Conservation (phyloP, 768 basidiomycete genomes). For the Suillus discolor region DNA sequence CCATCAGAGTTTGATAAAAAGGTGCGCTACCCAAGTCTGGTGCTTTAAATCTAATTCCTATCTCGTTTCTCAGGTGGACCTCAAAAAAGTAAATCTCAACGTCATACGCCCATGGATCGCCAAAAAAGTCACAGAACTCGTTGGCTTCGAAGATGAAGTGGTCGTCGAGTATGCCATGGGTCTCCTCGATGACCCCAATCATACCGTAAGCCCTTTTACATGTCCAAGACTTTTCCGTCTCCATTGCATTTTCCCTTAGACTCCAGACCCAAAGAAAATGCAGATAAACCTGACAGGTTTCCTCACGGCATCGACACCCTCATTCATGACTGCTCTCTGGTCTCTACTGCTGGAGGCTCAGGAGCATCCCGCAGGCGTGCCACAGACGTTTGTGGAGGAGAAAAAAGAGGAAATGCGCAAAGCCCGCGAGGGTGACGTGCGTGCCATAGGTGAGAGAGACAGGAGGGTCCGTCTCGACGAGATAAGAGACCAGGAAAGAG, state of each 20-base stretch:
- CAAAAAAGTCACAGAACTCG: conserved; percentile 86
- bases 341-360: conserved; percentile 92
- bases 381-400: conserved; percentile 85
- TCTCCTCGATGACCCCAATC: conserved; percentile 81
- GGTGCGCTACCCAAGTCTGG: conserved; percentile 37
- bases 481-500: conserved; percentile 62
- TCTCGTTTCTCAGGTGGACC: conserved; percentile 67
- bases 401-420: conserved; percentile 91
- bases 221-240: not conserved
- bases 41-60: not conserved
- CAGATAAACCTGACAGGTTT: conserved; percentile 95
- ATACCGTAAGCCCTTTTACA: conserved; percentile 59
- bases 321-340: conserved; percentile 92
- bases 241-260: conserved; percentile 42
- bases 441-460: conserved; percentile 71
- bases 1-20: conserved; percentile 89
- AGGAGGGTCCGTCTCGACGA: conserved; percentile 70
- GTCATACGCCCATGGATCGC: conserved; percentile 97
- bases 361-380: conserved; percentile 84
- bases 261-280: conserved; percentile 92
- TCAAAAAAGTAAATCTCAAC: conserved; percentile 90
- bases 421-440: conserved; percentile 61
- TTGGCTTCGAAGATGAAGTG: conserved; percentile 96
- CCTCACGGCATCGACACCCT: conserved; percentile 80
- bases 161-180: conserved; percentile 97